phyloP scores from a whole-genome alignment of 768 basidiomycete genomes.

The Mycena latifolia region DNA sequence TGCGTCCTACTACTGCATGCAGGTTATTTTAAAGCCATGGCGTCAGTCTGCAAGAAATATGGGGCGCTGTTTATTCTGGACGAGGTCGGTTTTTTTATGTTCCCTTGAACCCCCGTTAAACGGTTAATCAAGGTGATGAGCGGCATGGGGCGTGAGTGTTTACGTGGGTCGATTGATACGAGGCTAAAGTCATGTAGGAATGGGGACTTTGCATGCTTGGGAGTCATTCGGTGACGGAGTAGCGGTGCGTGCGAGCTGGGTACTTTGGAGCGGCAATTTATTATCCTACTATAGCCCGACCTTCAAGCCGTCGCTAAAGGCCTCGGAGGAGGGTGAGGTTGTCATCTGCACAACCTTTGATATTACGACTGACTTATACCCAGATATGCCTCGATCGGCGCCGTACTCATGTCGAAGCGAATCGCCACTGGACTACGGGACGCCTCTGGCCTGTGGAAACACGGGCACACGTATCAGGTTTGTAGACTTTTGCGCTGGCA shows the following conservation, averaged over 20 bases:
- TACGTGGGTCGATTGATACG: background rate
- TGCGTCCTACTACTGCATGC: too few species aligned
- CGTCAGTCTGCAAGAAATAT: slow-evolving; percentile 82
- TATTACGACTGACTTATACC: slow-evolving; percentile 3
- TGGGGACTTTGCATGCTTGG: slow-evolving; percentile 92
- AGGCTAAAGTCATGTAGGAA: slow-evolving; percentile 60
- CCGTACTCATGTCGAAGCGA: slow-evolving; percentile 79
- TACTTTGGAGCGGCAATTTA: background rate
- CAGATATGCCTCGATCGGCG: slow-evolving; percentile 87
- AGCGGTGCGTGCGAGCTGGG: slow-evolving; percentile 48
- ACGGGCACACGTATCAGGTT: slow-evolving; percentile 90
- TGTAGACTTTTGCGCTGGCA: background rate
- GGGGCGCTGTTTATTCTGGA: slow-evolving; percentile 88
- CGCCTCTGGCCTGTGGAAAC: slow-evolving; percentile 81
- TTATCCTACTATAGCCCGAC: slow-evolving; percentile 67
- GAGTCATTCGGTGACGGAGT: slow-evolving; percentile 83
- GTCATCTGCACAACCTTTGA: background rate
- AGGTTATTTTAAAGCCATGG: slow-evolving; percentile 90
- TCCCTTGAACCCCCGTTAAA: background rate
- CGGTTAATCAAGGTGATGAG: slow-evolving; percentile 73
- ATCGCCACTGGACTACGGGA: slow-evolving; percentile 78
- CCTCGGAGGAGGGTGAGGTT: slow-evolving; percentile 83
- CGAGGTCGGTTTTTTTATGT: slow-evolving; percentile 59
- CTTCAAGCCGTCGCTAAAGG: slow-evolving; percentile 93
- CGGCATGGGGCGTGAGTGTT: slow-evolving; percentile 85